Percentiles rank a stretch among this genome's conserved stretches.
phyloP scores from a whole-genome alignment of 352 stramenopile genomes.

The Phytopythium litorale region DNA sequence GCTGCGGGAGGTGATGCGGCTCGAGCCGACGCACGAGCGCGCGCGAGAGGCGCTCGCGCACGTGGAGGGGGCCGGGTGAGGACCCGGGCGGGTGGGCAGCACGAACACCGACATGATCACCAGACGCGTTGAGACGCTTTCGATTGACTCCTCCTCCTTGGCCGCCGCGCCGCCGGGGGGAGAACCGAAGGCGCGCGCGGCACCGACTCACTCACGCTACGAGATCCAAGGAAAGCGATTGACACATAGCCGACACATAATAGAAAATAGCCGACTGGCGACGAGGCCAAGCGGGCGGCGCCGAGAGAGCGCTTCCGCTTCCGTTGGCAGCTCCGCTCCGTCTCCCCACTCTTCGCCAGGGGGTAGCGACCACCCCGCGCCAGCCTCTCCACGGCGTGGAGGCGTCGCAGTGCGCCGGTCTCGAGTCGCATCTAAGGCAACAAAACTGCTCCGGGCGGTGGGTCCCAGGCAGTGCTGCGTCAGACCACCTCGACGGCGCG shows the following conservation, averaged over 20 bases:
- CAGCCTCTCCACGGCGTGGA: constrained; percentile 1
- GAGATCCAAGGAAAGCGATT: constrained; percentile 6
- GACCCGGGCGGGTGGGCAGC: background rate
- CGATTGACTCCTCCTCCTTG: background rate
- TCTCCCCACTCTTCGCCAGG: background rate
- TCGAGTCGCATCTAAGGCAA: background rate
- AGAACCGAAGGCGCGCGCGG: background rate
- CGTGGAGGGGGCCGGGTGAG: background rate
- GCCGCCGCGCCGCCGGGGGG: background rate
- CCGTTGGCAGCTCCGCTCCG: constrained; percentile 6
- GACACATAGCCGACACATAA: constrained; percentile 10
- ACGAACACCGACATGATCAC: background rate
- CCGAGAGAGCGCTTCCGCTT: constrained; percentile 6
- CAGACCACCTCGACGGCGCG: constrained; percentile 49
- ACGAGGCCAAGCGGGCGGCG: background rate
- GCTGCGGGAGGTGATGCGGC: constrained; percentile 28
- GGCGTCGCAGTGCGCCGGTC: background rate
- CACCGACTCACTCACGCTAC: constrained; percentile 2
- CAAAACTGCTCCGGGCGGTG: background rate
- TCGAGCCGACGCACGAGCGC: constrained; percentile 36
- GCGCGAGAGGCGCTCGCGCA: constrained; percentile 20
- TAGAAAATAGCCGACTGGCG: constrained; percentile 6
- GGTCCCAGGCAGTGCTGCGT: constrained; percentile 3
- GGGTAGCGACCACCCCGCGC: background rate
- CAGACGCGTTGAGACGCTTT: background rate